Conservation (phyloP, 2,329 filamentous ascomycete genomes). For the Coleophoma crateriformis region DNA sequence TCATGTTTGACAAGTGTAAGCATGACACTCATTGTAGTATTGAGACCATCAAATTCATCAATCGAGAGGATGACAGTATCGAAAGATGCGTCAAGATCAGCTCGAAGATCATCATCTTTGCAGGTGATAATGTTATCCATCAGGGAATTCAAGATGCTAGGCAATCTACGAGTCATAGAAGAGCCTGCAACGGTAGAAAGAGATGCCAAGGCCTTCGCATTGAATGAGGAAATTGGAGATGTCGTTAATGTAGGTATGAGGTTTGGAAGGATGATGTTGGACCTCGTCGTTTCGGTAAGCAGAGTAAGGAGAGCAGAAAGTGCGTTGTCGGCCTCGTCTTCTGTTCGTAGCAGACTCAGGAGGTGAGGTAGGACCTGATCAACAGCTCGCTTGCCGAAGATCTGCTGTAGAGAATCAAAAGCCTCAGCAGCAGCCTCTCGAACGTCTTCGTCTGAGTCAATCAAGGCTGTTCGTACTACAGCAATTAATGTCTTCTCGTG, state of each 20-base stretch:
- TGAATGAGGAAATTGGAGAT: conserved; percentile 88
- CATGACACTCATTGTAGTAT: conserved; percentile 92
- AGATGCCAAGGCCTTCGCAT: conserved; percentile 88
- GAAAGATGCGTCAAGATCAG: conserved; percentile 74
- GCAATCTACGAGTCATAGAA: conserved; percentile 85
- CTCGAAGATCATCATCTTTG: conserved; percentile 66
- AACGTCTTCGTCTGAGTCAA: conserved; percentile 84
- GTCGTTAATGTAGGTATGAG: conserved; percentile 89
- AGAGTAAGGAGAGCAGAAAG: conserved; percentile 88
- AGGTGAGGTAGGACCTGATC: conserved; percentile 93
- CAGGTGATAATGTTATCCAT: conserved; percentile 86
- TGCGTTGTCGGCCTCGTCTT: conserved; percentile 85
- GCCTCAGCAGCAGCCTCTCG: conserved; percentile 94
- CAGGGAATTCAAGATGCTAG: conserved; percentile 85
- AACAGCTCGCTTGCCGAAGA: conserved; percentile 88
- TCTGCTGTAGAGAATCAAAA: conserved; percentile 90
- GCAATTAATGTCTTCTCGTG: conserved; percentile 94
- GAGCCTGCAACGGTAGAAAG: conserved; percentile 85
- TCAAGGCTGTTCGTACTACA: conserved; percentile 87
- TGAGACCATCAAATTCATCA: conserved; percentile 93
- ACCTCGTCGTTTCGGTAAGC: conserved; percentile 86
- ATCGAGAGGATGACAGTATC: conserved; percentile 88
- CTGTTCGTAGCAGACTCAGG: conserved; percentile 79
- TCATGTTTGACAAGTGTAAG: conserved; percentile 85
- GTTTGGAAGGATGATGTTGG: conserved; percentile 94